These are phyloP conservation scores for Globisporangium heterothallicum DNA, from an alignment of 352 stramenopile genomes.

Conservation along the genomic window DNA sequence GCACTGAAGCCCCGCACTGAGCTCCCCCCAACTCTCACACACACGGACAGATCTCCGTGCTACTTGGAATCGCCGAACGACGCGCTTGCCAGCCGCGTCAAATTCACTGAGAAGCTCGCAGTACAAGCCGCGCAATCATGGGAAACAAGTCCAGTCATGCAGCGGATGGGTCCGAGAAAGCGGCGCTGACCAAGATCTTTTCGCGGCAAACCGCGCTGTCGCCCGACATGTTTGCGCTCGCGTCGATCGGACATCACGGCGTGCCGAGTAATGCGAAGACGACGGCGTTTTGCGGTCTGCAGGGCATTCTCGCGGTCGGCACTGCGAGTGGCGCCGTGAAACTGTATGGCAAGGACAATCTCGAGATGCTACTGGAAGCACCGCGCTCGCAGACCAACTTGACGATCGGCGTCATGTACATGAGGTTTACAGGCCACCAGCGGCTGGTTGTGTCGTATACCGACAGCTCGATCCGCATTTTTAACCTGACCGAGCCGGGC, in stretches of 20 bases:
- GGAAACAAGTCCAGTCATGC: constrained; percentile 57
- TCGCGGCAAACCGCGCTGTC: constrained; percentile 32
- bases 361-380: constrained; percentile 57
- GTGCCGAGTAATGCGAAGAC: constrained; percentile 54
- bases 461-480: constrained; percentile 61
- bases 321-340: constrained; percentile 60
- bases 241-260: constrained; percentile 53
- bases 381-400: constrained; percentile 28
- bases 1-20: too few species aligned
- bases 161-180: constrained; percentile 26
- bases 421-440: constrained; percentile 66
- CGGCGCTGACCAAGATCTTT: constrained; percentile 37
- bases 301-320: constrained; percentile 65
- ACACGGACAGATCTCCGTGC: too few species aligned
- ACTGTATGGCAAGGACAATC: constrained; percentile 50
- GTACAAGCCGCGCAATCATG: constrained; percentile 30
- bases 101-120: too few species aligned
- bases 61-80: too few species aligned
- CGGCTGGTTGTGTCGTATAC: constrained; percentile 55
- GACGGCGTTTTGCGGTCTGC: constrained; percentile 52
- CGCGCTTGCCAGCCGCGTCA: too few species aligned
- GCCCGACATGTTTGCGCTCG: constrained; percentile 40
- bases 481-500: constrained; percentile 31
- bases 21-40: too few species aligned
- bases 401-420: constrained; percentile 36